These are phyloP conservation scores for Cystobasidiaceae sp. DNA, from an alignment of 1,284 basidiomycete species.

Conservation along the genomic window DNA sequence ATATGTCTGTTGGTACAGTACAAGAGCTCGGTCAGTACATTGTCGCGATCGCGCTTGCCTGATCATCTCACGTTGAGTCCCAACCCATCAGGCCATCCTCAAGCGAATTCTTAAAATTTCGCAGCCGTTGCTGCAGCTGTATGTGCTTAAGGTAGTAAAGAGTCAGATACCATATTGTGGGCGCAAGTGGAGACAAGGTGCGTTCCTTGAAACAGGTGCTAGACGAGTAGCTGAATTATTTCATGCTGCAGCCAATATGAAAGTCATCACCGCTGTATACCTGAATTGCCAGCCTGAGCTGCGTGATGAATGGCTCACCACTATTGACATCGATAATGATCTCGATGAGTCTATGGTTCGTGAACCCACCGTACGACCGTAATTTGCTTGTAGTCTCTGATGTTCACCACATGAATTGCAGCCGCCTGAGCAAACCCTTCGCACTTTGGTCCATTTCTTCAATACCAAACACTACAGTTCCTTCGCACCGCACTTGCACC, in stretches of 20 bases:
- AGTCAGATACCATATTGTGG: conserved; percentile 98
- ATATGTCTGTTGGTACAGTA: conserved; percentile 96
- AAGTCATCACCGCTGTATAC: conserved; percentile 97
- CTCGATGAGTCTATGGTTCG: conserved; percentile 55
- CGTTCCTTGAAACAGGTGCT: conserved; percentile 40
- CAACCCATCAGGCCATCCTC: conserved; percentile 69
- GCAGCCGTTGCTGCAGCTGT: conserved; percentile 88
- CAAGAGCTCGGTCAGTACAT: conserved; percentile 80
- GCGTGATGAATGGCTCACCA: conserved; percentile 94
- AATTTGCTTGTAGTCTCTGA: not conserved
- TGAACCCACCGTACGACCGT: not conserved
- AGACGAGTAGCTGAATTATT: not conserved
- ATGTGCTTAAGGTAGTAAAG: conserved; percentile 97
- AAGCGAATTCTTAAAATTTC: conserved; percentile 91
- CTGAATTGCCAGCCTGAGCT: conserved; percentile 93
- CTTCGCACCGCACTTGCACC: conserved; percentile 42
- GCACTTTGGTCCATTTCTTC: conserved; percentile 93
- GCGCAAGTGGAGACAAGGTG: conserved; percentile 95
- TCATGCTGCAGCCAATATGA: conserved; percentile 83
- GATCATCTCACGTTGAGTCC: too few relatives aligned
- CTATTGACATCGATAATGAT: conserved; percentile 85
- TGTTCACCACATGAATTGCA: conserved; percentile 44
- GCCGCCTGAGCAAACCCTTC: conserved; percentile 94
- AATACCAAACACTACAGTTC: conserved; percentile 44
- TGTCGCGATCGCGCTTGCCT: not conserved